Evolutionary conservation across 768 basidiomycete genomes (phyloP).

Genomic region (Kwoniella shandongensis): DNA sequence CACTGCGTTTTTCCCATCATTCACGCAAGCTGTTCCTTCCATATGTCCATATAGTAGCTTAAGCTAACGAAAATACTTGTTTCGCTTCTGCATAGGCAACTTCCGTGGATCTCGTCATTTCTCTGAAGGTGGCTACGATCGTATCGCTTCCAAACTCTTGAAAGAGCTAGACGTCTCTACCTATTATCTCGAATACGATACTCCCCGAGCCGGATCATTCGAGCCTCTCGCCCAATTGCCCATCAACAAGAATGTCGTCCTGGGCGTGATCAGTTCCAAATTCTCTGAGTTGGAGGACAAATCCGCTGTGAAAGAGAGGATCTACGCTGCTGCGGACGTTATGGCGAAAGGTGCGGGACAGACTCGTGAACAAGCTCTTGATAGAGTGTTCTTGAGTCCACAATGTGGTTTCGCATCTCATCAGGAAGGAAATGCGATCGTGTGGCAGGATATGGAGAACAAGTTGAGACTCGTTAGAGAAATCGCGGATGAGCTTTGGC

Average conservation of each 20-base stretch:
- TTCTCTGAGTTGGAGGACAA: conserved; percentile 6
- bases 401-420: conserved; percentile 3
- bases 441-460: background rate
- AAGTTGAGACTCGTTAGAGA: background rate
- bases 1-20: conserved; percentile 1
- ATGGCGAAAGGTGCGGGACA: background rate
- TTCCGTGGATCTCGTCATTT: conserved; percentile 5
- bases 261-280: conserved; percentile 1
- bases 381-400: background rate
- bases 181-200: conserved; percentile 2
- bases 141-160: conserved; percentile 3
- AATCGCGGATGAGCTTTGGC: background rate
- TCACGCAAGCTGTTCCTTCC: no score
- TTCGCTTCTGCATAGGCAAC: conserved; percentile 6
- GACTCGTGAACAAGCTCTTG: background rate
- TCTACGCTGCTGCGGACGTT: background rate
- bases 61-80: no score
- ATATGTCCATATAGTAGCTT: no score
- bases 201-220: conserved; percentile 7
- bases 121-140: conserved; percentile 4
- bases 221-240: conserved; percentile 2
- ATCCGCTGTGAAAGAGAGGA: background rate
- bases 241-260: conserved; percentile 2
- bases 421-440: background rate
- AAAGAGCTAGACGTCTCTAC: conserved; percentile 1